A percentile compares a stretch with the other conserved stretches of the same genome.
These are phyloP conservation scores for Ambrosiella beaveri DNA, from an alignment of 2,329 filamentous ascomycete genomes.

Conservation along the genomic window DNA sequence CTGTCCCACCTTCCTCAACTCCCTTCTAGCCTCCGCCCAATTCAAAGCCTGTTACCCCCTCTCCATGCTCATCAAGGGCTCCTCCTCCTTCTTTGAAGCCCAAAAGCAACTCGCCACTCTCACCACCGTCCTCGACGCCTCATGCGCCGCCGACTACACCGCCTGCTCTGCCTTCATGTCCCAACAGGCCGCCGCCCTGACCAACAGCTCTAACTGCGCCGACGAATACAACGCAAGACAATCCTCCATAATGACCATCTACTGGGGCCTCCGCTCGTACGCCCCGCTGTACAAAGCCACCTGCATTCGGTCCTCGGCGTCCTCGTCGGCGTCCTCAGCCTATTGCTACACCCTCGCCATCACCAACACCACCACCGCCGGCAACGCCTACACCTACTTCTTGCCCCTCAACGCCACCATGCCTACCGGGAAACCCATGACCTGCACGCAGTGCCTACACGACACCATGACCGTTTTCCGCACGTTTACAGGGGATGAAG, in stretches of 20 bases:
- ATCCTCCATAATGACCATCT: constrained; percentile 54
- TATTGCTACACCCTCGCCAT: constrained; percentile 78
- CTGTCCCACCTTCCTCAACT: constrained; percentile 51
- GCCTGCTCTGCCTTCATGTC: constrained; percentile 50
- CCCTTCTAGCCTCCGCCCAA: constrained; percentile 45
- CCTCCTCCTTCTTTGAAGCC: constrained; percentile 66
- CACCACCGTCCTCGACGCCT: constrained; percentile 59
- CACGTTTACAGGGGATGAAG: constrained; percentile 45
- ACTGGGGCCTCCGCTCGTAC: constrained; percentile 61
- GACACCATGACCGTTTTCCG: constrained; percentile 72
- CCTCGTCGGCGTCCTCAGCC: constrained; percentile 35
- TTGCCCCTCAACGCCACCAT: constrained; percentile 61
- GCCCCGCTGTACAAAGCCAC: constrained; percentile 60
- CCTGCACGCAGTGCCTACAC: constrained; percentile 59
- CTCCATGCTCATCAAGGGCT: constrained; percentile 71
- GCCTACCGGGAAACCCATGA: constrained; percentile 46
- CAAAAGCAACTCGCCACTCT: constrained; percentile 54
- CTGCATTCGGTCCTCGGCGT: constrained; percentile 46
- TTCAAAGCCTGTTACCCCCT: constrained; percentile 66
- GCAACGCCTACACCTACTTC: constrained; percentile 70
- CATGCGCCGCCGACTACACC: constrained; percentile 51
- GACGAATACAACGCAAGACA: constrained; percentile 52
- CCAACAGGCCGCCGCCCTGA: constrained; percentile 47
- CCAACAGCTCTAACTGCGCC: constrained; percentile 46
- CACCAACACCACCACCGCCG: constrained; percentile 52